Conservation (phyloP, 495 filamentous ascomycete genomes). For the Aspergillus panamensis region DNA sequence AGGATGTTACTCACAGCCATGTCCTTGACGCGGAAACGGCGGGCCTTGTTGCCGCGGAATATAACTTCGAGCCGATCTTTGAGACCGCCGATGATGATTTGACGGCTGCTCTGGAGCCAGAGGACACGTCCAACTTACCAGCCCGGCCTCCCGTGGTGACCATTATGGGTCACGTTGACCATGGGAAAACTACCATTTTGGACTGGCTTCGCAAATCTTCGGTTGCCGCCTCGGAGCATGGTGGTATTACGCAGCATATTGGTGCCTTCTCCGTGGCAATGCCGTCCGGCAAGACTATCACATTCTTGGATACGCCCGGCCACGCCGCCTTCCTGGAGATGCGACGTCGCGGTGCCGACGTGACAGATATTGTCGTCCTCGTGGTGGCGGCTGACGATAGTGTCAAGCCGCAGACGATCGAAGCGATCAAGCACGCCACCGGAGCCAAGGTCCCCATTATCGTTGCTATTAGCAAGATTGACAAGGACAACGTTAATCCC, state of each 20-base stretch:
- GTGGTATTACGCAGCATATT: conserved; percentile 98
- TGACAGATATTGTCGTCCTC: conserved; percentile 94
- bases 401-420: conserved; percentile 95
- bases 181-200: conserved; percentile 95
- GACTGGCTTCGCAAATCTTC: conserved; percentile 93
- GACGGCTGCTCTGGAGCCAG: conserved; percentile 60
- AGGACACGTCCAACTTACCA: conserved; percentile 69
- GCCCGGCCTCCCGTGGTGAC: conserved; percentile 89
- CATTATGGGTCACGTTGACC: conserved; percentile 99
- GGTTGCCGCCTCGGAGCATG: conserved; percentile 84
- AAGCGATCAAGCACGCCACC: conserved; percentile 92
- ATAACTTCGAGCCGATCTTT: conserved; percentile 87
- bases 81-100: conserved; percentile 68
- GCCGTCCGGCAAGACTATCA: conserved; percentile 80
- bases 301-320: conserved; percentile 96
- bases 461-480: conserved; percentile 97
- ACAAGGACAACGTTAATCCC: conserved; percentile 75
- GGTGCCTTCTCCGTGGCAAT: conserved; percentile 95
- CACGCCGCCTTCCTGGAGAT: conserved; percentile 95
- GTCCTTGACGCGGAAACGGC: conserved; percentile 88
- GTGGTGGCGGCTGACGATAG: conserved; percentile 97
- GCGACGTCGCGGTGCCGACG: conserved; percentile 91
- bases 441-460: conserved; percentile 92
- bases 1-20: conserved; percentile 71
- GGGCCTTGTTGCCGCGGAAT: conserved; percentile 86